Evolutionary conservation across 495 filamentous ascomycete genomes (phyloP).

Genomic region (Podospora australis): DNA sequence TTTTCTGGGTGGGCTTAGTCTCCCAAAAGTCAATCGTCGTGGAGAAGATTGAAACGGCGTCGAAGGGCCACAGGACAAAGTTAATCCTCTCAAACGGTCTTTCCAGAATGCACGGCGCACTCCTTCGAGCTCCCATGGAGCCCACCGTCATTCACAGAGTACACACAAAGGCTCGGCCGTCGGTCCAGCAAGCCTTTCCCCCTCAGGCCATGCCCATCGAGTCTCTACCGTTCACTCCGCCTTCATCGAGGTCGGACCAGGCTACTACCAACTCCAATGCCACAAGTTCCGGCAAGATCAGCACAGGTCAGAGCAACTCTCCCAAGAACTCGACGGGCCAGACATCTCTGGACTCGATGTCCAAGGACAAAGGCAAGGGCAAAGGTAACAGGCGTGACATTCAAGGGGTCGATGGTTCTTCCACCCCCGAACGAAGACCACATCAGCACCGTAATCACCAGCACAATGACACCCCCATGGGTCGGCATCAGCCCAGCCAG

Average conservation of each 20-base stretch:
- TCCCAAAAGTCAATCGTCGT: slow-evolving; percentile 17
- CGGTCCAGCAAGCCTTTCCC: slow-evolving; percentile 9
- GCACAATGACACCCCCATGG: background rate
- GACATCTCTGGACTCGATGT: slow-evolving; percentile 38
- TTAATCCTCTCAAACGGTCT: slow-evolving; percentile 21
- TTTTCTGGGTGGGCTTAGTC: slow-evolving; percentile 12
- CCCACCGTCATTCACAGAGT: slow-evolving; percentile 42
- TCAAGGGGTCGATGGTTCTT: background rate
- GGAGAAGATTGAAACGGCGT: background rate
- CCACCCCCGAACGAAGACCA: background rate
- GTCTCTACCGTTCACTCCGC: background rate
- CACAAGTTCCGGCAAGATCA: slow-evolving; percentile 8
- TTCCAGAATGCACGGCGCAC: slow-evolving; percentile 36
- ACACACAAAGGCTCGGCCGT: slow-evolving; percentile 30
- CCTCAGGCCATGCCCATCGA: background rate
- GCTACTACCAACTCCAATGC: slow-evolving; percentile 5
- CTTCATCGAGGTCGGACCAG: background rate
- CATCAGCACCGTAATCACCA: background rate
- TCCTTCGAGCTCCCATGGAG: slow-evolving; percentile 35
- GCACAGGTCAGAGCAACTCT: background rate
- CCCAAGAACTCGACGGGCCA: slow-evolving; percentile 28
- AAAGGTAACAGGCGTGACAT: background rate
- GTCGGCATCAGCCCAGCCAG: slow-evolving; percentile 13
- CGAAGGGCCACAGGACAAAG: slow-evolving; percentile 10
- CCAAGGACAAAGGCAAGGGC: slow-evolving; percentile 3